phyloP scores from a whole-genome alignment of 371 early-diverging fungal species.

The Mortierella sp. region DNA sequence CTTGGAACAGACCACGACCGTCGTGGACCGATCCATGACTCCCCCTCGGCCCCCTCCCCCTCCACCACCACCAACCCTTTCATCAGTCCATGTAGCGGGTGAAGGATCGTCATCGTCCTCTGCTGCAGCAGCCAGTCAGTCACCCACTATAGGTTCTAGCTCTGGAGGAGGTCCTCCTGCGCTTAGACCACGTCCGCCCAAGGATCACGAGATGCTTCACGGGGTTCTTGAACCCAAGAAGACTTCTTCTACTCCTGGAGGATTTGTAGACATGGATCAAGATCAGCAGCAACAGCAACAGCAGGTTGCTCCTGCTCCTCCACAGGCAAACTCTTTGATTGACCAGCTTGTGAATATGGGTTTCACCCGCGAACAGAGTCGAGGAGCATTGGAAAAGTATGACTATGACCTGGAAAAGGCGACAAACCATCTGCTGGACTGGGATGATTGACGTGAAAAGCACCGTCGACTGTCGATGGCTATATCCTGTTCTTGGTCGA shows the following conservation, averaged over 20 bases:
- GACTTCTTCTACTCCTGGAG: slow-evolving; percentile 10
- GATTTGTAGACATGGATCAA: slow-evolving; percentile 5
- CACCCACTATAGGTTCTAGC: slow-evolving; percentile 3
- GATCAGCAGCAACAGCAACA: slow-evolving; percentile 20
- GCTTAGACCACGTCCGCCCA: slow-evolving; percentile 32
- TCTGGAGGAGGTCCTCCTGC: slow-evolving; percentile 10
- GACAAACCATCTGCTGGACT: slow-evolving; percentile 84
- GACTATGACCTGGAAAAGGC: slow-evolving; percentile 83
- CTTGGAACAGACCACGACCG: slow-evolving; percentile 8
- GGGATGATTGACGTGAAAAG: slow-evolving; percentile 39
- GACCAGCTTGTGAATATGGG: slow-evolving; percentile 81
- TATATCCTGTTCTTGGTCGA: no score
- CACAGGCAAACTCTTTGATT: slow-evolving; percentile 50
- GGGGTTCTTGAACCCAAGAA: slow-evolving; percentile 12
- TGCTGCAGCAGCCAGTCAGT: not conserved
- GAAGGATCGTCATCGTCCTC: not conserved
- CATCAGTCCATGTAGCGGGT: not conserved
- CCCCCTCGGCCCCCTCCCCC: slow-evolving; percentile 45
- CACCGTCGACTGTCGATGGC: no score
- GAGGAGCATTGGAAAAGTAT: slow-evolving; percentile 82
- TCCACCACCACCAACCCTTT: slow-evolving; percentile 27
- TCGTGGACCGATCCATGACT: slow-evolving; percentile 39
- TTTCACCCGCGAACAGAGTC: slow-evolving; percentile 79
- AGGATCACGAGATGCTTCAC: slow-evolving; percentile 39
- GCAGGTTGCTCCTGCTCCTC: slow-evolving; percentile 31